These are phyloP conservation scores for Serendipita vermifera DNA, from an alignment of 768 basidiomycete species.

Conservation along the genomic window DNA sequence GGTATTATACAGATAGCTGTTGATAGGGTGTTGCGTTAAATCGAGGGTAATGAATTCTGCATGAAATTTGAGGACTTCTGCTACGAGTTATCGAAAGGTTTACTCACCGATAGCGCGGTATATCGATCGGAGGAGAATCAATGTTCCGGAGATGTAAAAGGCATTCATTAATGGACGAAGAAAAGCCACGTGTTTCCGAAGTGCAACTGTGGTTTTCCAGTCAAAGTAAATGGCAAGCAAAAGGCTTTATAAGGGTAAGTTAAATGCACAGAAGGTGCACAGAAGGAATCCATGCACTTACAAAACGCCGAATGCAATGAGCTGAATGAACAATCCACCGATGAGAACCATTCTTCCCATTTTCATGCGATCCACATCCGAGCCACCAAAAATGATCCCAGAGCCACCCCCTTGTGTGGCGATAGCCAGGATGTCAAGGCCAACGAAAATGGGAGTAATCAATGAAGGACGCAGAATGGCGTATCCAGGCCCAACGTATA, in stretches of 20 bases:
- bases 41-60: neutral
- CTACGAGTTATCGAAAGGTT: too few relatives aligned
- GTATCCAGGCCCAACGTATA: slow-evolving; percentile 4
- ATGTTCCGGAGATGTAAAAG: neutral
- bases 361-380: neutral
- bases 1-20: neutral
- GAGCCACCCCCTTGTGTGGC: neutral
- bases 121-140: slow-evolving; percentile 1
- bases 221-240: neutral
- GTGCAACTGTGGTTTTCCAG: neutral
- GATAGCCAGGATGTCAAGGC: neutral
- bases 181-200: neutral
- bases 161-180: neutral
- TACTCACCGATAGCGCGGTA: slow-evolving; percentile 7
- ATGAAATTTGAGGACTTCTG: too few relatives aligned
- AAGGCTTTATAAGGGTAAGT: too few relatives aligned
- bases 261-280: too few relatives aligned
- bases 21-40: neutral
- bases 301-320: neutral
- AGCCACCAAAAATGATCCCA: neutral
- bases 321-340: slow-evolving; percentile 2
- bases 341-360: neutral
- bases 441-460: slow-evolving; percentile 4
- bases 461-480: neutral
- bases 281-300: too few relatives aligned